phyloP scores from a whole-genome alignment of 192 early-diverging fungal species.

The Lobosporangium transversale region DNA sequence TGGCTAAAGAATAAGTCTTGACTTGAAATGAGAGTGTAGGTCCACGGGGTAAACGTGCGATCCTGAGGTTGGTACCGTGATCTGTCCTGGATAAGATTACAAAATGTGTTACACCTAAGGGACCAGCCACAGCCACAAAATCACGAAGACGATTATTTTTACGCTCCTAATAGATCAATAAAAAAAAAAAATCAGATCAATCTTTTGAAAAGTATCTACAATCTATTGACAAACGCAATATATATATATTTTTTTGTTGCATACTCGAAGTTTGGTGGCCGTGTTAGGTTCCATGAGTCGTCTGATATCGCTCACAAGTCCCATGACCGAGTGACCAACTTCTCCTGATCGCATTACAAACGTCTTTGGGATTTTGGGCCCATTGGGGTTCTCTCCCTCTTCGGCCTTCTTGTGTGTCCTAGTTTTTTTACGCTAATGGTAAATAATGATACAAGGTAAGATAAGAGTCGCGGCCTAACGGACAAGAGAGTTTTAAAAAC shows the following conservation, averaged over 20 bases:
- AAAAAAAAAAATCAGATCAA: background rate
- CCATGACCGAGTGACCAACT: constrained; percentile 79
- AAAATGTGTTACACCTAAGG: constrained; percentile 88
- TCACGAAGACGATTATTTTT: constrained; percentile 93
- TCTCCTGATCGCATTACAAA: constrained; percentile 93
- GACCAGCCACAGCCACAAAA: constrained; percentile 88
- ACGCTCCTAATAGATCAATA: constrained; percentile 76
- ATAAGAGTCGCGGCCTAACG: background rate
- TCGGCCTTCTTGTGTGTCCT: constrained; percentile 52
- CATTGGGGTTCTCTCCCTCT: constrained; percentile 58
- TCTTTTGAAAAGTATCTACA: background rate
- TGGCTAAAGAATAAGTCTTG: constrained; percentile 78
- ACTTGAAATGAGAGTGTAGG: constrained; percentile 93
- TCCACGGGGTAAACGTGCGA: constrained; percentile 88
- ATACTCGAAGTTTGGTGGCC: constrained; percentile 83
- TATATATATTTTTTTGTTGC: constrained; percentile 66
- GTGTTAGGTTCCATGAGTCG: constrained; percentile 96
- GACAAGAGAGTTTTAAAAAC: background rate
- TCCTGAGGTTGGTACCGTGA: constrained; percentile 83
- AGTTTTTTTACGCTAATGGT: constrained; percentile 37
- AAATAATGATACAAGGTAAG: background rate
- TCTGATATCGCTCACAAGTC: constrained; percentile 86
- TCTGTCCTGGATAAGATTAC: constrained; percentile 90
- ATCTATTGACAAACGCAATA: constrained; percentile 42
- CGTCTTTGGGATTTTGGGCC: constrained; percentile 74